Base-by-base conservation (phyloP, 1,139 yeast species). In the Geotrichum histeridarum region DNA sequence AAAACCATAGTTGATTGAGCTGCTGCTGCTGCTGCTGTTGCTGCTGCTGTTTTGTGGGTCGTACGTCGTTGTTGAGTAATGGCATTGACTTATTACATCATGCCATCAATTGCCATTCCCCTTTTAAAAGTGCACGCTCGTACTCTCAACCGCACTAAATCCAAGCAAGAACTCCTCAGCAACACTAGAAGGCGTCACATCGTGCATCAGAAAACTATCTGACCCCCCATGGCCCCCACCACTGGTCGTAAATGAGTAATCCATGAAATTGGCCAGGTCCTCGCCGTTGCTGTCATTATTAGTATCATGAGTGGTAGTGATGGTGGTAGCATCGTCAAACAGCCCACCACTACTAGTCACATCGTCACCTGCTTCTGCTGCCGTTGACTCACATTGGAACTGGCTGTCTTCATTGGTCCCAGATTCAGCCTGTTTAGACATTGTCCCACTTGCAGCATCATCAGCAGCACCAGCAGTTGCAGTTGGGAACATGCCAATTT, bases 151-250 rank as follows among this genome's bases (percentile, higher is more conserved):
- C 27, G 27, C 27, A 3, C 27, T 5, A 22, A 22, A 22, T 3
- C 27, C 27, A 22, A 22, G 27, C 8, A 36, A n/a, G 15, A 17
- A 15, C 12, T 33, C 30, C 5, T 18, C 27, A n/a, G 9, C 35
- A 15, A 15, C 9, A 17, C 2, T 27, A 15, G 17, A 22, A 17
- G 33, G 22, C 36, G 50, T 51, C 8, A 44, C 18, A 37, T 51
- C 54, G 15, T 47, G 36, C 44, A 47, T 42, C 54, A 52, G 27
- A 18, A 47, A 32, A 44, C 42, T 52, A 15, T 38, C 44, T 2
- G 50, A 35, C 35, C 14, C 31, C 31, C 22, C 17, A 15, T 35
- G 11, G 27, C 43, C 27, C 4, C 38, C 8, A 18, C 15, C 7
- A 22, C 11, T 22, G 32, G 42, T 15, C 11, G 35, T 47, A 33